Percentiles rank a stretch among this genome's conserved stretches.
Evolutionary conservation across 345 rosid species (phyloP).

Genomic region (Cardamine resedifolia): DNA sequence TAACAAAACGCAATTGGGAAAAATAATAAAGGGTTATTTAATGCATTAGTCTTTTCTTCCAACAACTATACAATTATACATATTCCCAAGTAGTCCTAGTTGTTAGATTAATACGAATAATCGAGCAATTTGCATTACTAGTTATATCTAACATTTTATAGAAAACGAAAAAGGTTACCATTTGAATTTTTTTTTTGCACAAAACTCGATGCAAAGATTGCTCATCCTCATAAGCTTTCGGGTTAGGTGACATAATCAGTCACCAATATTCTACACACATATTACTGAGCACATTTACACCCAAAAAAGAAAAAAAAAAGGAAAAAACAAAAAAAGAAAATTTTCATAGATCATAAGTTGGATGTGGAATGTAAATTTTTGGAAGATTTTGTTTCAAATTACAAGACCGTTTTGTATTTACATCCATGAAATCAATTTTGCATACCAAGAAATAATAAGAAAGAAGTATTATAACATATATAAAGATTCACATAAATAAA

Average conservation of each 20-base stretch:
- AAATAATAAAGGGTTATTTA: slow-evolving; percentile 30
- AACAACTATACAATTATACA: slow-evolving; percentile 37
- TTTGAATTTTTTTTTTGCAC: slow-evolving; percentile 13
- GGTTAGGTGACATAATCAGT: slow-evolving; percentile 28
- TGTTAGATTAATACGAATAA: slow-evolving; percentile 31
- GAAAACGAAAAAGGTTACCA: slow-evolving; percentile 11
- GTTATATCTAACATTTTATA: slow-evolving; percentile 16
- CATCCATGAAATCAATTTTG: background rate
- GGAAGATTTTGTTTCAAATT: background rate
- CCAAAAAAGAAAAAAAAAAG: background rate
- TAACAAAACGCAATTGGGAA: slow-evolving; percentile 34
- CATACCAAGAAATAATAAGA: background rate
- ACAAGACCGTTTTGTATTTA: background rate
- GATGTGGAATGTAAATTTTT: background rate
- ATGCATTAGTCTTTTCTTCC: slow-evolving; percentile 35
- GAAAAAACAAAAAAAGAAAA: background rate
- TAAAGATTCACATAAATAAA: background rate
- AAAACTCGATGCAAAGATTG: slow-evolving; percentile 28
- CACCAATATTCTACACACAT: slow-evolving; percentile 11
- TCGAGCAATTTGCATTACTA: slow-evolving; percentile 27
- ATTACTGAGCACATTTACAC: slow-evolving; percentile 7
- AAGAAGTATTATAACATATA: background rate
- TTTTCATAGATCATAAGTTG: slow-evolving; percentile 20
- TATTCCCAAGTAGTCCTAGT: slow-evolving; percentile 33
- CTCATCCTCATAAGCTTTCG: slow-evolving; percentile 17